phyloP scores from a whole-genome alignment of 345 rosid species.

The Bruguiera sexangula region DNA sequence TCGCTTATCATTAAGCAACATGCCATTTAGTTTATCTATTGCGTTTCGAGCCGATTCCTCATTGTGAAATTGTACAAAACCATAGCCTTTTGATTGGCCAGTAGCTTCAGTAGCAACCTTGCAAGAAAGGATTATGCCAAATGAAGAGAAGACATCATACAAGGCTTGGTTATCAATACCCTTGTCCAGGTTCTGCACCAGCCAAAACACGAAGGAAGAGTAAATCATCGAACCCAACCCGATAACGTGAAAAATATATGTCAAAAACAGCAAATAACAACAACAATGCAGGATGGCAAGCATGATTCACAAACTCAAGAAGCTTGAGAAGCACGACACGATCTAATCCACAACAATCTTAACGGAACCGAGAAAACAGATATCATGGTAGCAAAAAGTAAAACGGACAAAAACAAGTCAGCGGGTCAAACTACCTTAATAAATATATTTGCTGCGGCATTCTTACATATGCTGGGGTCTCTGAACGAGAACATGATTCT shows the following conservation, averaged over 20 bases:
- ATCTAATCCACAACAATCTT: too few species aligned
- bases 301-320: too few species aligned
- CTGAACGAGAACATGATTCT: conserved; percentile 27
- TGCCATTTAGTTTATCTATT: conserved; percentile 24
- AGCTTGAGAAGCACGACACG: too few species aligned
- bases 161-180: conserved; percentile 25
- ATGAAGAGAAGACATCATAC: conserved; percentile 21
- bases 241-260: neutral
- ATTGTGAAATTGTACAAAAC: conserved; percentile 24
- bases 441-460: conserved; percentile 25
- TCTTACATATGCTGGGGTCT: conserved; percentile 28
- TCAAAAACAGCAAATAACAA: neutral
- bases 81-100: conserved; percentile 27
- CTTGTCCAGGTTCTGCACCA: conserved; percentile 25
- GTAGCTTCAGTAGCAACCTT: conserved; percentile 21
- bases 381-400: neutral
- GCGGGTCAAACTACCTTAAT: conserved; percentile 14
- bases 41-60: conserved; percentile 23
- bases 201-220: neutral
- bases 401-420: neutral
- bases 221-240: neutral
- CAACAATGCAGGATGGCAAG: too few species aligned
- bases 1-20: conserved; percentile 28
- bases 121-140: conserved; percentile 26
- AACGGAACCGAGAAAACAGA: too few species aligned